Percentiles rank a stretch among this genome's conserved stretches.
phyloP scores from a whole-genome alignment of 1,284 basidiomycete species.

The Apiotrichum montevideense region DNA sequence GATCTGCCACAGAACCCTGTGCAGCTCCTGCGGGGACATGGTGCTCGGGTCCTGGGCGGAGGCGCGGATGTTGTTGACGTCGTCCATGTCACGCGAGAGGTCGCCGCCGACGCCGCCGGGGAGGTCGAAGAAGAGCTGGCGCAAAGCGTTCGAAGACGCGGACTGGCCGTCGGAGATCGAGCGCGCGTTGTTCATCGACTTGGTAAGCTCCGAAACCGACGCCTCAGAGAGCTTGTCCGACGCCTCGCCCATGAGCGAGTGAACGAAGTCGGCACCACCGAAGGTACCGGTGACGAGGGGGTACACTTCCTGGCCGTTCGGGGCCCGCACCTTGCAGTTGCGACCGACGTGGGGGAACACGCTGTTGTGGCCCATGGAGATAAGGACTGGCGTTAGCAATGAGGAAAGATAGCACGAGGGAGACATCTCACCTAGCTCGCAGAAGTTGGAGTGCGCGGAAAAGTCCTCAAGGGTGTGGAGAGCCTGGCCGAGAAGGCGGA shows the following conservation, averaged over 20 bases:
- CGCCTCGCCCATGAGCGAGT: slow-evolving; percentile 56
- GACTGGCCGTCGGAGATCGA: slow-evolving; percentile 48
- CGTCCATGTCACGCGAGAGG: slow-evolving; percentile 68
- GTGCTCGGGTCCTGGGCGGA: slow-evolving; percentile 61
- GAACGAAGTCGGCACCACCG: slow-evolving; percentile 78
- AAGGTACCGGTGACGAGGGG: slow-evolving; percentile 86
- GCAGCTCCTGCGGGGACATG: slow-evolving; percentile 83
- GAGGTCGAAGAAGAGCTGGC: slow-evolving; percentile 51
- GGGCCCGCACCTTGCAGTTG: slow-evolving; percentile 67
- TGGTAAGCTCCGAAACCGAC: slow-evolving; percentile 80
- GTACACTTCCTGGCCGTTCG: slow-evolving; percentile 66
- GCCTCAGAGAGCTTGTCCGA: slow-evolving; percentile 56
- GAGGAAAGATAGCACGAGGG: not conserved
- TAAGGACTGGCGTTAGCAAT: slow-evolving; percentile 50
- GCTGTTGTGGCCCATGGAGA: slow-evolving; percentile 64
- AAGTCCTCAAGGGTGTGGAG: slow-evolving; percentile 50
- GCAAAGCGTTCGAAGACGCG: slow-evolving; percentile 47
- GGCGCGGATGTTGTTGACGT: slow-evolving; percentile 64
- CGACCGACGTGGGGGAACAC: slow-evolving; percentile 90
- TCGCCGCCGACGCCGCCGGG: slow-evolving; percentile 54
- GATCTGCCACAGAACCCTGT: slow-evolving; percentile 74
- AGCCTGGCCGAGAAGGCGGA: slow-evolving; percentile 65
- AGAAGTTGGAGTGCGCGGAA: slow-evolving; percentile 83
- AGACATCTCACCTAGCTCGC: slow-evolving; percentile 54
- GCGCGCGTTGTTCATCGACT: slow-evolving; percentile 63